These are phyloP conservation scores for Circinella minor DNA, from an alignment of 371 early-diverging fungal species.

Conservation along the genomic window DNA sequence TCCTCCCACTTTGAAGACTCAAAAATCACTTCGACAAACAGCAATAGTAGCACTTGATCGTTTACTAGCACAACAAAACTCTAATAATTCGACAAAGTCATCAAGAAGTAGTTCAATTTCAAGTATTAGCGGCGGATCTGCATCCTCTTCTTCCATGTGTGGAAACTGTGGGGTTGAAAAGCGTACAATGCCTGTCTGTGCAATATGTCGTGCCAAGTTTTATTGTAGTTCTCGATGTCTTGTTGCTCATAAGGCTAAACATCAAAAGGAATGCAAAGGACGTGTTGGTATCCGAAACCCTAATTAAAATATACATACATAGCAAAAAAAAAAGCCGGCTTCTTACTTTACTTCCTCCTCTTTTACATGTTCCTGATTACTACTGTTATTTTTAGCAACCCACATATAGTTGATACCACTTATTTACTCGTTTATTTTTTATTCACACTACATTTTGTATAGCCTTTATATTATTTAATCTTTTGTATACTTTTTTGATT, in stretches of 20 bases:
- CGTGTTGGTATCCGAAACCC: not conserved
- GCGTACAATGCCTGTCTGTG: conserved; percentile 50
- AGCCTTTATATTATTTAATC: too few species aligned
- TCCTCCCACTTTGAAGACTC: conserved; percentile 10
- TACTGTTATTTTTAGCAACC: too few species aligned
- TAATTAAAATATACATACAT: not conserved
- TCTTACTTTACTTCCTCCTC: not conserved
- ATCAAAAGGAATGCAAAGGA: conserved; percentile 16
- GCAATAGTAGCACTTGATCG: conserved; percentile 7
- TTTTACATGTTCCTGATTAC: not conserved
- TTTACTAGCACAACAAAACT: not conserved
- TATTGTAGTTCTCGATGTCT: conserved; percentile 46
- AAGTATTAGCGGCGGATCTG: conserved; percentile 1
- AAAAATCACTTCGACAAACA: conserved; percentile 12
- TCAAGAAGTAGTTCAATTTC: conserved; percentile 1
- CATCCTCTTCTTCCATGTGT: conserved; percentile 23
- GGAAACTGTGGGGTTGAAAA: conserved; percentile 49
- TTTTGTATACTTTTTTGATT: too few species aligned
- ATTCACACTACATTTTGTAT: too few species aligned
- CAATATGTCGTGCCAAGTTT: conserved; percentile 37
- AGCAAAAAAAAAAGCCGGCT: not conserved
- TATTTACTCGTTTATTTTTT: too few species aligned
- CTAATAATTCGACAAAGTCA: not conserved
- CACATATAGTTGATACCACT: not conserved
- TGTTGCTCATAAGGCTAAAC: conserved; percentile 24